phyloP scores from a whole-genome alignment of 768 basidiomycete genomes.

The Lactarius hengduanensis region DNA sequence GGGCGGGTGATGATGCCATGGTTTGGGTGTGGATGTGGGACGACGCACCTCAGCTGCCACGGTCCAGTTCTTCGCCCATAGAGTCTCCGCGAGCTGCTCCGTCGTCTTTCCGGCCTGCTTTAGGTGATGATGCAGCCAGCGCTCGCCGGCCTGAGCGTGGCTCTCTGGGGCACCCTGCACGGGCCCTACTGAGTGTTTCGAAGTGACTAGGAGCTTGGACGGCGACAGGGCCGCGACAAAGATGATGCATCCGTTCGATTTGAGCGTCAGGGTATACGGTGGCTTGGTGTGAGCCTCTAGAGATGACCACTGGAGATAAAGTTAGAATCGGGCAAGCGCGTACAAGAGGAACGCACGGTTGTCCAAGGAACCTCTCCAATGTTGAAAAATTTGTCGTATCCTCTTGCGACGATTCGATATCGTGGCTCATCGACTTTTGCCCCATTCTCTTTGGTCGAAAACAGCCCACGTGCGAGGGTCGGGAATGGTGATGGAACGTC shows the following conservation, averaged over 20 bases:
- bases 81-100: conserved; percentile 63
- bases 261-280: conserved; percentile 85
- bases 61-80: conserved; percentile 86
- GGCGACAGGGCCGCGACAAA: conserved; percentile 85
- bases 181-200: conserved; percentile 86
- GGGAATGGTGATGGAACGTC: conserved; percentile 89
- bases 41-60: conserved; percentile 84
- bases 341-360: conserved; percentile 54
- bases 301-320: conserved; percentile 61
- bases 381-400: conserved; percentile 99
- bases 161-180: conserved; percentile 44
- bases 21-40: not conserved
- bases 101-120: conserved; percentile 59
- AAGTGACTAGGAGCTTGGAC: conserved; percentile 75
- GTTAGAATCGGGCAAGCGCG: not conserved
- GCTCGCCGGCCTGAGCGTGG: conserved; percentile 82
- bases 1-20: not conserved
- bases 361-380: conserved; percentile 97
- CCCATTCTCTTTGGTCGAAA: conserved; percentile 53
- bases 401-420: conserved; percentile 75
- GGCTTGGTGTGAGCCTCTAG: conserved; percentile 66
- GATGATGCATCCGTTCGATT: conserved; percentile 97
- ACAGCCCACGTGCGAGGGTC: conserved; percentile 90
- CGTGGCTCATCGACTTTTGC: conserved; percentile 37
- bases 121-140: conserved; percentile 77